A percentile compares a stretch with the other conserved stretches of the same genome.
Evolutionary conservation across 1,139 yeast genomes (phyloP).

Genomic region (Suhomyces yuchorum): DNA sequence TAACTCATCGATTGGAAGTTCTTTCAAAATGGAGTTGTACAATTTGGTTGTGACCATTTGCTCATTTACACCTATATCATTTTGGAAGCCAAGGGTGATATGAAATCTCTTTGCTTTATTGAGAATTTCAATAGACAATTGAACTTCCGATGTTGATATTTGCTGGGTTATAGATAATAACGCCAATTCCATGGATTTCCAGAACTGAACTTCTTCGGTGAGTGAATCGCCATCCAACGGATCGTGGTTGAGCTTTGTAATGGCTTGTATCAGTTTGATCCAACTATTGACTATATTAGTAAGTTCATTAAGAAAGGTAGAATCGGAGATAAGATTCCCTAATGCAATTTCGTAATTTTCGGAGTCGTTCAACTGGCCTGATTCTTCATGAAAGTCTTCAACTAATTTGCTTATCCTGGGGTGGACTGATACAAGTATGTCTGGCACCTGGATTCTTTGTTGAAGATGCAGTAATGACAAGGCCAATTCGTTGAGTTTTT

Average conservation of each 20-base stretch:
- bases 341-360: conserved; percentile 22
- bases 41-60: conserved; percentile 53
- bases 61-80: conserved; percentile 71
- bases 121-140: conserved; percentile 61
- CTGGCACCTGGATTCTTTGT: conserved; percentile 70
- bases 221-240: conserved; percentile 60
- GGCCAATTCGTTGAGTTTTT: conserved; percentile 70
- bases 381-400: conserved; percentile 19
- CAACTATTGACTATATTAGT: conserved; percentile 72
- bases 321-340: conserved; percentile 38
- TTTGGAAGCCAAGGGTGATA: conserved; percentile 68
- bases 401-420: conserved; percentile 46
- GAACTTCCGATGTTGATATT: conserved; percentile 54
- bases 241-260: conserved; percentile 55
- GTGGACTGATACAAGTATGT: conserved; percentile 56
- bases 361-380: conserved; percentile 22
- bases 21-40: conserved; percentile 66
- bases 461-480: conserved; percentile 69
- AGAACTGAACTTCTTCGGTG: conserved; percentile 72
- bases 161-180: conserved; percentile 61
- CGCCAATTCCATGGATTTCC: conserved; percentile 74
- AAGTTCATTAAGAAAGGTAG: conserved; percentile 61
- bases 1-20: conserved; percentile 68
- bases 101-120: conserved; percentile 78
- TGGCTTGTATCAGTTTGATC: conserved; percentile 63